Base-by-base conservation (phyloP, 108 stramenopile species). In the Cyclotella cryptica region DNA sequence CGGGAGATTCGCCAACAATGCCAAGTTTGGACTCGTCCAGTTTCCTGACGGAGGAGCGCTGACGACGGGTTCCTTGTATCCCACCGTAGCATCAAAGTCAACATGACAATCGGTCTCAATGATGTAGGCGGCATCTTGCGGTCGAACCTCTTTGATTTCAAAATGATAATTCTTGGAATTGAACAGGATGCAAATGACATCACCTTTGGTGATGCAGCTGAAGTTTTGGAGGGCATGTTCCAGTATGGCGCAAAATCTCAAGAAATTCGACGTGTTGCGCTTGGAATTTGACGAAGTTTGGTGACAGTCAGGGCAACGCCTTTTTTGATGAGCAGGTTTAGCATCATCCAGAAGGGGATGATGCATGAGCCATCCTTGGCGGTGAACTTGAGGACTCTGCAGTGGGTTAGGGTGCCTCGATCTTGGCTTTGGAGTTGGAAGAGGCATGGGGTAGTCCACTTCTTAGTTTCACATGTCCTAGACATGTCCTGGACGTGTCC, bases 261-360 rank as follows among this genome's bases (percentile, higher is more conserved):
- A 99, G 80, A 83, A 99, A 99, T 78, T 99, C 99, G 18, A 97
- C 96, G 54, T 93, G 92, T 79, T 98, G 99, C 29, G 99, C 97
- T 80, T 97, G 96, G 61, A 99, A 81, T 85, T 99, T 99, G 72
- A 99, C 96, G 75, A 95, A 98, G 58, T 91, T 99, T 99, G 47
- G 91, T 95, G 21, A 99, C 92, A 18, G 95, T 95, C 24, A 99
- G 85, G 3, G 98, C 84, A 21, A 85, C 69, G 3, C 97, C 98
- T 74, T 98, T 98, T 74, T 92, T 89, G 28, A 96, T 86, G 21
- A 96, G 54, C 29, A 98, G 78, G 62, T 97, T 97, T 62, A 96
- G 96, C 98, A 99, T 99, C 96, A 99, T 97, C 99, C 99, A 99
- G 81, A 93, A 97, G 5, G 99, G 99, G 79, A 99, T 92, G 87